Base-by-base conservation (phyloP, 2,329 filamentous ascomycete species). In the Alternaria consortialis region DNA sequence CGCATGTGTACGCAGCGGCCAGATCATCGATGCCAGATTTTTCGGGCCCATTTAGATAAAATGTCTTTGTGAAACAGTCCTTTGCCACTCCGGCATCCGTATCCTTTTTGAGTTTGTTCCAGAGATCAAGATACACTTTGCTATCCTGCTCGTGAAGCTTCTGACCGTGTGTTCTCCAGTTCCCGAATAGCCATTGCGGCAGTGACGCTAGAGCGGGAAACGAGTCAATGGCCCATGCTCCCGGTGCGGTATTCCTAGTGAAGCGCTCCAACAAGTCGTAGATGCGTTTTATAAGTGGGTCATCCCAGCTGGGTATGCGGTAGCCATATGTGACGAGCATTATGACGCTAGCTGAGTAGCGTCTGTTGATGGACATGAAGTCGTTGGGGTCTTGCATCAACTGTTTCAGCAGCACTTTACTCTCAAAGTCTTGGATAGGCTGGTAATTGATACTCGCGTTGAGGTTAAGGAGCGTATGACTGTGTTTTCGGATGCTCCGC, bases 391-490 rank as follows among this genome's bases (percentile, higher is more conserved):
- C 72, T 1, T 67, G 61, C n/a, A 84, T 61, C 0, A 84, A 66
- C 12, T 84, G 81, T 15, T 71, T 72, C 1, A 84, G 60, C 1
- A 84, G 64, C 52, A 84, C 81, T 54, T 77, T 80, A 29, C 79
- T 81, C 63, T 85, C 84, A 6, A 84, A 73, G 9, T 83, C 80
- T 62, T 84, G 82, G 0, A 85, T 64, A 0, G 75, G 71, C 15
- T 73, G 73, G 57, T 84, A 84, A 0, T 74, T 76, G 2, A 67
- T 67, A 2, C 69, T 72, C 0, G 74, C 66, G 2, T 66, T 47
- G 53, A 77, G 39, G 70, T 76, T 76, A 37, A 78, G 60, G 20
- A 78, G 55, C 13, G 60, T 63, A 67, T 75, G 15, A 79, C 71
- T 15, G 75, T 78, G 17, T 70, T 77, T 60, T 77, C 76, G 67